These are phyloP conservation scores for Xanthoparmelia taractica DNA, from an alignment of 495 filamentous ascomycete species.

Conservation along the genomic window DNA sequence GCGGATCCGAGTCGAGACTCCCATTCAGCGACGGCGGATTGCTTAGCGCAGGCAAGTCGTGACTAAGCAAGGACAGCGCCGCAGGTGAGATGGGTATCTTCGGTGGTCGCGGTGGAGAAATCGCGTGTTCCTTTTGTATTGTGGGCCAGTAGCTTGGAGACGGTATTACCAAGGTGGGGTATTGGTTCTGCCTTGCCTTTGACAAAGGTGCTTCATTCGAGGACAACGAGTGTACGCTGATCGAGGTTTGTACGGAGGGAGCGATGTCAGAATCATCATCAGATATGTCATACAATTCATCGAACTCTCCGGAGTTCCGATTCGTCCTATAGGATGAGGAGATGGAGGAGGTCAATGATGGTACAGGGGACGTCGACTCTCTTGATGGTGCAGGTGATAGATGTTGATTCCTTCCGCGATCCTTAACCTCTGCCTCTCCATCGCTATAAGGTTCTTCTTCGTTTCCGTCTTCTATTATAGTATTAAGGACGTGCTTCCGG, in stretches of 20 bases:
- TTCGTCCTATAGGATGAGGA: slow-evolving; percentile 38
- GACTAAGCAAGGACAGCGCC: slow-evolving; percentile 57
- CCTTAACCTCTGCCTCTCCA: slow-evolving; percentile 14
- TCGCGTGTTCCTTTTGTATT: slow-evolving; percentile 44
- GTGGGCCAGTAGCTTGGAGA: slow-evolving; percentile 51
- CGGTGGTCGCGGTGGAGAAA: slow-evolving; percentile 64
- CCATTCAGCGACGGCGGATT: slow-evolving; percentile 84
- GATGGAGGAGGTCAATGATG: slow-evolving; percentile 41
- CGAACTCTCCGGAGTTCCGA: slow-evolving; percentile 57
- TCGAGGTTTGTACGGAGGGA: slow-evolving; percentile 33
- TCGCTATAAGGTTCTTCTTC: slow-evolving; percentile 21
- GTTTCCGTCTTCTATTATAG: slow-evolving; percentile 67
- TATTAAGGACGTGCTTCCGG: slow-evolving; percentile 68
- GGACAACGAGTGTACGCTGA: slow-evolving; percentile 35
- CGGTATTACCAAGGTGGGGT: slow-evolving; percentile 70
- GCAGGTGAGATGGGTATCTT: slow-evolving; percentile 73
- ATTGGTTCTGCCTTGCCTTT: slow-evolving; percentile 40
- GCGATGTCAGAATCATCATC: slow-evolving; percentile 58
- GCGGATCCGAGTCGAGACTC: slow-evolving; percentile 75
- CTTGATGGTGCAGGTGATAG: slow-evolving; percentile 42
- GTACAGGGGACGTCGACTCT: slow-evolving; percentile 39
- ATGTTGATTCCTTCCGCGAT: slow-evolving; percentile 21
- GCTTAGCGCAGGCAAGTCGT: slow-evolving; percentile 61
- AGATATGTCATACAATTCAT: slow-evolving; percentile 79
- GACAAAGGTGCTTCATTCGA: slow-evolving; percentile 37